Base-by-base conservation (phyloP, 345 rosid species). In the Rhizophora mangle region DNA sequence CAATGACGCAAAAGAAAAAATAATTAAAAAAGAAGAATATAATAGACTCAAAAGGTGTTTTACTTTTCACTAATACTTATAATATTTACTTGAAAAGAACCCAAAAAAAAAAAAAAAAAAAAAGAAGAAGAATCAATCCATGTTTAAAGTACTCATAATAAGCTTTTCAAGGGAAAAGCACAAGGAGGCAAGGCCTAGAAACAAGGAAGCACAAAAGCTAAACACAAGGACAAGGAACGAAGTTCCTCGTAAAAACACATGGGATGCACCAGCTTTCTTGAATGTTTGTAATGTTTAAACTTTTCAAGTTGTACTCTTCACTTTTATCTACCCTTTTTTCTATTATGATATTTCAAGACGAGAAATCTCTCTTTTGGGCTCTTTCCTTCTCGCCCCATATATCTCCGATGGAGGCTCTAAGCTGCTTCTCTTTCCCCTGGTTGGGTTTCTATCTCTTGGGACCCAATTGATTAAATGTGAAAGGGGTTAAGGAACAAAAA, bases 401-500 rank as follows among this genome's bases (percentile, higher is more conserved):
- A 68, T 60, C 15, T 55, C 49, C 18, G 15, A 72, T 56, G 30
- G 56, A 58, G 43, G 62, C 29, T 61, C 34, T 53, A 36, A 37
- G 39, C 72, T 68, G 61, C 60, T 56, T 24, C 20, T 68, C 52
- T 62, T 56, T 68, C 67, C 70, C 70, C 78, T 62, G 66, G 67
- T 69, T 77, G 72, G 80, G 80, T 64, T 66, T 65, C 62, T 26
- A 19, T 70, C 68, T 76, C 68, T 57, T 62, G 70, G 79, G 77
- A 69, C 82, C 83, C 81, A 68, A 64, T 62, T 72, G 73, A 76
- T 64, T 55, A 63, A 64, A 32, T 67, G 69, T 67, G 78, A 46
- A 71, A 72, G 71, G 60, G 63, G 10, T 34, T 34, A 71, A 72
- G 81, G 62, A 81, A 83, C 84, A 84, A n/a, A 76, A 71, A 56